Conservation (phyloP, 2,329 filamentous ascomycete species). For the Colletotrichum spaethianum region DNA sequence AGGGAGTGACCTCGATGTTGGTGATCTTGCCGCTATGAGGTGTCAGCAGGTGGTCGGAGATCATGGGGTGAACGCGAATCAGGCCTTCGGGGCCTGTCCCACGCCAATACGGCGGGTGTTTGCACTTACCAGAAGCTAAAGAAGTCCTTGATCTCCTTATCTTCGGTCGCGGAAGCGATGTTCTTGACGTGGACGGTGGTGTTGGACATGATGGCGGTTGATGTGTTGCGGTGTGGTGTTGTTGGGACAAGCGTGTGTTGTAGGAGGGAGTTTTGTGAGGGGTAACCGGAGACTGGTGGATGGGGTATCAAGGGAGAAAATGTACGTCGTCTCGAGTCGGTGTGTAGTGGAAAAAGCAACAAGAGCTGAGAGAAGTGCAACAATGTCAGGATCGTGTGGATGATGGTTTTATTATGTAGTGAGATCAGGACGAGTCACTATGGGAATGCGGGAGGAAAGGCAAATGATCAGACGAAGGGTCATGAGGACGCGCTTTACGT, state of each 20-base stretch:
- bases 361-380: not conserved
- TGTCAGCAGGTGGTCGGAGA: conserved; percentile 31
- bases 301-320: conserved; percentile 34
- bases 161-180: conserved; percentile 84
- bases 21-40: conserved; percentile 87
- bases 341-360: conserved; percentile 4
- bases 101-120: not conserved
- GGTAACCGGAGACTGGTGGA: conserved; percentile 29
- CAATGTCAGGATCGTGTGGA: not conserved
- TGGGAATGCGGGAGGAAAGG: conserved; percentile 19
- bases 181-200: conserved; percentile 88
- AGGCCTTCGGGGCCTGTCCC: conserved; percentile 2
- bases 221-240: conserved; percentile 21
- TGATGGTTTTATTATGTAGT: conserved; percentile 37
- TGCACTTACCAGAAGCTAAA: conserved; percentile 91
- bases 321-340: conserved; percentile 27
- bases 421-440: conserved; percentile 6
- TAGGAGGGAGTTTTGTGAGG: conserved; percentile 38
- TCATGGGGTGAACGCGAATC: not conserved
- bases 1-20: conserved; percentile 80
- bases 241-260: conserved; percentile 16
- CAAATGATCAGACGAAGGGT: conserved; percentile 37
- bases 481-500: conserved; percentile 37
- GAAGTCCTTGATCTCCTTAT: conserved; percentile 95
- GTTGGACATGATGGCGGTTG: conserved; percentile 65